Base-by-base conservation (phyloP, 78 protist species). In the Chrysochromulina parva region DNA sequence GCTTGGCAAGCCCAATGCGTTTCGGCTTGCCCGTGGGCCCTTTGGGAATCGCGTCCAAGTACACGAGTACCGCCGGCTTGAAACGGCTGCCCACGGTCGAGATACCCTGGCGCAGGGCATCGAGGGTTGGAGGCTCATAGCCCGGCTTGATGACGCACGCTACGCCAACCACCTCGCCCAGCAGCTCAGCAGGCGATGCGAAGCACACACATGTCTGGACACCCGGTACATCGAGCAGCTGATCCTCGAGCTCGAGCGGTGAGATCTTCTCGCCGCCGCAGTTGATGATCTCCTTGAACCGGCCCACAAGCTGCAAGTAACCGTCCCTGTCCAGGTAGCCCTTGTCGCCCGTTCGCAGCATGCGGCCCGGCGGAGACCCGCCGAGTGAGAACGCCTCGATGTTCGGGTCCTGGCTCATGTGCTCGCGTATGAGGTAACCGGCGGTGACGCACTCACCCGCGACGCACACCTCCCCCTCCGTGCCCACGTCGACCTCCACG, bases 11-110 rank as follows among this genome's bases (percentile, higher is more conserved):
- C 17, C 58, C 58, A 26, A 76, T 50, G 59, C 85, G 53, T 26
- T 20, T 2, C 57, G 58, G 57, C 85, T 76, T 76, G 85, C 85
- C 85, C 58, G 85, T 76, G 38, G 85, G 85, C n/a, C 85, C 85
- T 7, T 14, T 47, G n/a, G 85, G 85, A 3, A 76, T 5, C 47
- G 4, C 20, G n/a, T 14, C 11, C n/a, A 13, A 9, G 60, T 4
- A 7, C 85, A 76, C 85, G n/a, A 76, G 4, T 38, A 50, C 47
- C 28, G 9, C 59, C 38, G 85, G 85, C 20, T 50, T 14, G 58
- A 54, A 76, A 9, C 14, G 28, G 47, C 0, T n/a, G 20, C 47
- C 76, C 38, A 38, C 38, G 20, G 3, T 2, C 20, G 13, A 11
- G 48, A n/a, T 2, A 2, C 24, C 76, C 48, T 58, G 24, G 14